These are phyloP conservation scores for Aureobasidium pullulans DNA, from an alignment of 2,329 filamentous ascomycete species.

Conservation along the genomic window DNA sequence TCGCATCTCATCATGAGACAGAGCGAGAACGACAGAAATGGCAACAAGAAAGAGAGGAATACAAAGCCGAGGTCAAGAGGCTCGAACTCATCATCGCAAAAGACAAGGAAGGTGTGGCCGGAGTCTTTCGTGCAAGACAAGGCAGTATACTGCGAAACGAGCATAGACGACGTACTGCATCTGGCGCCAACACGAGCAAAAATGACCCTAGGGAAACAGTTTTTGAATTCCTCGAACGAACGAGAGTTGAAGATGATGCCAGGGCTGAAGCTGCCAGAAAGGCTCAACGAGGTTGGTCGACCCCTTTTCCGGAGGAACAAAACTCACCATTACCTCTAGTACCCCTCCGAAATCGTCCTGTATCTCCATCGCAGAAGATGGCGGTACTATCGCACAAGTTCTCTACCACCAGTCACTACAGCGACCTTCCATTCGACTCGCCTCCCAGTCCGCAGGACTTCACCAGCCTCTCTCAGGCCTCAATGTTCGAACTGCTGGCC, in stretches of 20 bases:
- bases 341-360: constrained; percentile 19
- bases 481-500: not conserved
- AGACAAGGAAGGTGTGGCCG: constrained; percentile 35
- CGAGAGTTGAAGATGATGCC: constrained; percentile 20
- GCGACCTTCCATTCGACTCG: constrained; percentile 29
- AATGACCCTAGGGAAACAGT: constrained; percentile 24
- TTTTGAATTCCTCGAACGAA: constrained; percentile 27
- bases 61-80: constrained; percentile 36
- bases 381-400: constrained; percentile 32
- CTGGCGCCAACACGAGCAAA: constrained; percentile 12
- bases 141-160: constrained; percentile 28
- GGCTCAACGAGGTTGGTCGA: constrained; percentile 24
- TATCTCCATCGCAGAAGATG: constrained; percentile 35
- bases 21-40: constrained; percentile 27
- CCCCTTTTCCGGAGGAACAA: not conserved
- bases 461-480: constrained; percentile 12
- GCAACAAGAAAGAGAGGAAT: constrained; percentile 28
- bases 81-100: constrained; percentile 38
- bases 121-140: constrained; percentile 35
- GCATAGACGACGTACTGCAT: constrained; percentile 15
- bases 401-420: constrained; percentile 20
- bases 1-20: constrained; percentile 19
- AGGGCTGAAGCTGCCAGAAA: constrained; percentile 22
- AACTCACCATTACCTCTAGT: constrained; percentile 20
- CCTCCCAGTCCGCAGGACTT: constrained; percentile 17